Percentiles rank a stretch among this genome's conserved stretches.
phyloP scores from a whole-genome alignment of 805 yeast genomes.

The Kuraishia capsulata region DNA sequence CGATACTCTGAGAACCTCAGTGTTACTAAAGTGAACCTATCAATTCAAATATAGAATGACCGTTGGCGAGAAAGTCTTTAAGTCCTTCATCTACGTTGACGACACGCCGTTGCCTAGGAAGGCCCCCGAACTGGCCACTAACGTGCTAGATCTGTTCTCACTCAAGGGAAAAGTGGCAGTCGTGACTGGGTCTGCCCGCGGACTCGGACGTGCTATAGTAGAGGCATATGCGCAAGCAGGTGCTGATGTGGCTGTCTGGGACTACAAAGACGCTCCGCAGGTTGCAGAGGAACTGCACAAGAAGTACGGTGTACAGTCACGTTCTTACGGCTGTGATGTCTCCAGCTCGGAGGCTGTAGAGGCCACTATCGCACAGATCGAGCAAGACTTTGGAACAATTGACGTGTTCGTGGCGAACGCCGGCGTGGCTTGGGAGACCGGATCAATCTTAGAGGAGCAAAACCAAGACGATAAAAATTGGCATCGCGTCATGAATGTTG shows the following conservation, averaged over 20 bases:
- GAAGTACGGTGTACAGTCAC: conserved; percentile 18
- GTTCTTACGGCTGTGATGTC: conserved; percentile 20
- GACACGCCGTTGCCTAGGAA: conserved; percentile 33
- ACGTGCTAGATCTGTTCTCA: conserved; percentile 32
- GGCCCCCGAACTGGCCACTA: conserved; percentile 44
- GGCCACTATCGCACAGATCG: conserved; percentile 19
- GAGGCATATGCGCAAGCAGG: conserved; percentile 35
- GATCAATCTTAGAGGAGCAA: conserved; percentile 12
- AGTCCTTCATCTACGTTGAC: conserved; percentile 11
- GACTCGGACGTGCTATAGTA: conserved; percentile 31
- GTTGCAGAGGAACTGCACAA: conserved; percentile 29
- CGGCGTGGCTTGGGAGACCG: conserved; percentile 22
- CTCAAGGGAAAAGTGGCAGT: conserved; percentile 32
- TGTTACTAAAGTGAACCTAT: no score
- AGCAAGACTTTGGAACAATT: conserved; percentile 28
- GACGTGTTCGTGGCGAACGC: conserved; percentile 35
- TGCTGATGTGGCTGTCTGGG: conserved; percentile 33
- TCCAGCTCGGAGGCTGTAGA: conserved; percentile 21
- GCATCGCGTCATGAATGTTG: conserved; percentile 40
- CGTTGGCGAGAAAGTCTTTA: conserved; percentile 4
- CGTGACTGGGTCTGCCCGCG: conserved; percentile 32
- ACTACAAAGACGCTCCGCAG: conserved; percentile 24
- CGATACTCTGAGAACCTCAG: background rate
- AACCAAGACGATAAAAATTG: conserved; percentile 29
- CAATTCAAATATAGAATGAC: background rate